These are phyloP conservation scores for Didymella keratinophila DNA, from an alignment of 2,329 filamentous ascomycete species.

Conservation along the genomic window DNA sequence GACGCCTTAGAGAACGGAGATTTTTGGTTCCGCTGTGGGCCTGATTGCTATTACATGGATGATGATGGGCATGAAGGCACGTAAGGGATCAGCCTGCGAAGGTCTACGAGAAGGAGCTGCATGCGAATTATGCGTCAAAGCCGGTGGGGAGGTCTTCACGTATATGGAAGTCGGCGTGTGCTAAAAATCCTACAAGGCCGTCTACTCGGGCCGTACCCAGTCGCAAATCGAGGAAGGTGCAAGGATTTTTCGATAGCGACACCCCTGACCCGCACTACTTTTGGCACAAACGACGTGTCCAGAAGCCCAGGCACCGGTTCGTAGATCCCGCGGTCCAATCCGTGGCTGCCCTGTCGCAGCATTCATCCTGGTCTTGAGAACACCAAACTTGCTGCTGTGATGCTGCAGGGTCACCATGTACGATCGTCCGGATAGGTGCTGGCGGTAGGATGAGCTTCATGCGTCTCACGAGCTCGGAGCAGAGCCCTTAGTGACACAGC, in stretches of 20 bases:
- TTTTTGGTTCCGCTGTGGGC: constrained; percentile 39
- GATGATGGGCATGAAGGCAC: constrained; percentile 24
- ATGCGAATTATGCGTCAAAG: constrained; percentile 12
- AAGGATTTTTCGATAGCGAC: constrained; percentile 22
- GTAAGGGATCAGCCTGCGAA: constrained; percentile 25
- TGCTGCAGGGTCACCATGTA: constrained; percentile 11
- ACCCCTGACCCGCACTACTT: constrained; percentile 38
- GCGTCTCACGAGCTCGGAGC: constrained; percentile 9
- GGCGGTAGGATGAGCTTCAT: constrained; percentile 7
- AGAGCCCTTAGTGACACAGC: constrained; percentile 24
- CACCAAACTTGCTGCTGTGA: constrained; percentile 9
- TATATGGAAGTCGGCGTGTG: constrained; percentile 21
- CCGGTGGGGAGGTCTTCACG: not conserved
- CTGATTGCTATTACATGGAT: constrained; percentile 18
- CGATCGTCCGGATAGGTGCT: constrained; percentile 2
- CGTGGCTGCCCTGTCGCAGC: constrained; percentile 28
- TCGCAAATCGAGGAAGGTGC: constrained; percentile 46
- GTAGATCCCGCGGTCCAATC: constrained; percentile 50
- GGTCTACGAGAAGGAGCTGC: constrained; percentile 15
- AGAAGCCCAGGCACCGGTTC: constrained; percentile 48
- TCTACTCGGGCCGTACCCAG: constrained; percentile 48
- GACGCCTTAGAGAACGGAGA: constrained; percentile 37
- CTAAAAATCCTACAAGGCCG: constrained; percentile 33
- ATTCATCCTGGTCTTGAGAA: constrained; percentile 19
- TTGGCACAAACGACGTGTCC: constrained; percentile 48